A percentile compares a stretch with the other conserved stretches of the same genome.
Conservation (phyloP, 306 rosid genomes). For the Leucaena leucocephala region DNA sequence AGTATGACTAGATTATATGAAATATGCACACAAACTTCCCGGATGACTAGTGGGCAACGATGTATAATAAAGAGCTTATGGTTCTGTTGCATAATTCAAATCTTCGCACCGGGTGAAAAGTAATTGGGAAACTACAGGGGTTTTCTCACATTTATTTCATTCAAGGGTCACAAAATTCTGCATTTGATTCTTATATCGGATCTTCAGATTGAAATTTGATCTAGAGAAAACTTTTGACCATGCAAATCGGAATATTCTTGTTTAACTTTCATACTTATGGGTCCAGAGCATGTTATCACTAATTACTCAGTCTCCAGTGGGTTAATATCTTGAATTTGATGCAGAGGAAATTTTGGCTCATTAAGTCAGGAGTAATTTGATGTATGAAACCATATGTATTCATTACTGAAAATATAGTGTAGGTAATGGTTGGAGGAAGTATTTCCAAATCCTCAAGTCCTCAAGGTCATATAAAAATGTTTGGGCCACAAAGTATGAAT, state of each 20-base stretch:
- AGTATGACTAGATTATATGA: background rate
- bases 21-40: background rate
- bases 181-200: background rate
- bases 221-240: constrained; percentile 4
- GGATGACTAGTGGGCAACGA: background rate
- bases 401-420: background rate
- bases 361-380: background rate
- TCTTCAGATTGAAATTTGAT: background rate
- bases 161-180: background rate
- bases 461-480: background rate
- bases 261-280: background rate
- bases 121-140: background rate
- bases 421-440: background rate
- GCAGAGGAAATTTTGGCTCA: background rate
- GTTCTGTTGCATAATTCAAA: background rate
- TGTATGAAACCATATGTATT: background rate
- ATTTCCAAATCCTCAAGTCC: background rate
- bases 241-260: background rate
- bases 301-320: background rate
- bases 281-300: background rate
- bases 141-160: background rate
- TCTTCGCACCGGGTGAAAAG: background rate
- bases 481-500: background rate
- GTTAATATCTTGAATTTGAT: background rate
- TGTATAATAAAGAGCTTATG: background rate